Evolutionary conservation across 225 moss, liverwort and hornwort species (phyloP), one percentile per base, ranked within the genome.

Genomic region (Marchantia paleacea): DNA sequence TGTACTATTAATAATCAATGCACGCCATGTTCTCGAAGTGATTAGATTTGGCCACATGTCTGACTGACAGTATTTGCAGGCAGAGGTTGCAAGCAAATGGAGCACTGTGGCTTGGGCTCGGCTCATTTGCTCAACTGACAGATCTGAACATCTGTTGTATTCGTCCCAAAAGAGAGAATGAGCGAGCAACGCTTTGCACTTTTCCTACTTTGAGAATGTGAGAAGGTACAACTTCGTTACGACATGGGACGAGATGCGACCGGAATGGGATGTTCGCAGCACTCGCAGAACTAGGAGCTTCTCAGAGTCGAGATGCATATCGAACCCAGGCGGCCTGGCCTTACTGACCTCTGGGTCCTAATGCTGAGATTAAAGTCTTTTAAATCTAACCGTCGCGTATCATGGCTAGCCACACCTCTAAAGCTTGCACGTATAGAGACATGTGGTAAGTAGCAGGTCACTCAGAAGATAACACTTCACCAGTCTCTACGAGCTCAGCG

Each of bases 361-460:
- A 63, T 55, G 55, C 55, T 55, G 55, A 12, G 1, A 63, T 8
- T 63, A 63, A n/a, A 20, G 1, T 20, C 22, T 19, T n/a, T 20
- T 20, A 63, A 19, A 20, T 20, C 0, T 63, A 15, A n/a, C n/a
- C 63, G 15, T 19, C n/a, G 20, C n/a, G 9, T 63, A 63, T 63
- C 63, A 24, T 63, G 24, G 63, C 22, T 63, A 63, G 20, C 63
- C 63, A 63, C 63, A 63, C 0, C 24, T 24, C 22, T 8, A 19
- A 0, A 9, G 20, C n/a, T 63, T 63, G 20, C 63, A 63, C 63
- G 63, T 63, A 63, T 24, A 15, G 18, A 31, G 69, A 69, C 69
- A 69, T 69, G 69, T 69, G 69, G 69, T 69, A 29, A 69, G 69
- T 69, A 69, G 30, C 69, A 69, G 69, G 30, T 29, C 39, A 47